Evolutionary conservation across 78 protist genomes (phyloP).

Genomic region (Chrysochromulina parva): DNA sequence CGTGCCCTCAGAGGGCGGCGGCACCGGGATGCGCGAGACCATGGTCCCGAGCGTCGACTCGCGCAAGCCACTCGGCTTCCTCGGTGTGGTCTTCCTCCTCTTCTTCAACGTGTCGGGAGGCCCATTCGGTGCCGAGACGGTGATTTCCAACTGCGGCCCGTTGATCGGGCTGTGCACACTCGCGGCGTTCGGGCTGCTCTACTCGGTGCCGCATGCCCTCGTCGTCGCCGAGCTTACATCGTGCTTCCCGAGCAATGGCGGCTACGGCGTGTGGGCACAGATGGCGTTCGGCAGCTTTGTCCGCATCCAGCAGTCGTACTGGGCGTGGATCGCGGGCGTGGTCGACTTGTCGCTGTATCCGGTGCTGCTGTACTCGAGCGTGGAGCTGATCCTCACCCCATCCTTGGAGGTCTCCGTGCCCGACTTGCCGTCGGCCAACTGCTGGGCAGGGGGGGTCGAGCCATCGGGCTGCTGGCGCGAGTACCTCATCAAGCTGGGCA

Average conservation of each 20-base stretch:
- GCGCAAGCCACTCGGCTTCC: background rate
- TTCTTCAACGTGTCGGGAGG: slow-evolving; percentile 37
- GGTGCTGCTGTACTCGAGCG: background rate
- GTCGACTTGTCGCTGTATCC: slow-evolving; percentile 3
- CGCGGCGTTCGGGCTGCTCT: background rate
- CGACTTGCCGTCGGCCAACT: background rate
- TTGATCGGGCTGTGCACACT: background rate
- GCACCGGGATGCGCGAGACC: too few species aligned
- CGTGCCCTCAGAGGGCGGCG: too few species aligned
- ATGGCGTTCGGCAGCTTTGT: background rate
- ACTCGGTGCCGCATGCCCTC: background rate
- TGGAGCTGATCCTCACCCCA: background rate
- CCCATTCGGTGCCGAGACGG: slow-evolving; percentile 10
- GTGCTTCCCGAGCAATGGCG: slow-evolving; percentile 5
- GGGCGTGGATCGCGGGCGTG: slow-evolving; percentile 5
- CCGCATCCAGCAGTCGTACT: slow-evolving; percentile 18
- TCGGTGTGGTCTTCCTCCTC: background rate
- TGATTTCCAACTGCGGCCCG: background rate
- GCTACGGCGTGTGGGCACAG: background rate
- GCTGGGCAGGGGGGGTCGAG: background rate
- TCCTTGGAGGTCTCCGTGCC: background rate
- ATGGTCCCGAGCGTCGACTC: too few species aligned
- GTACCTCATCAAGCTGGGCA: background rate
- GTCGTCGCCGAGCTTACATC: slow-evolving; percentile 36
- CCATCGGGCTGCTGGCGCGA: background rate